A percentile compares a stretch with the other conserved stretches of the same genome.
Evolutionary conservation across 2,329 filamentous ascomycete species (phyloP).

Genomic region (Karstenula rhodostoma): DNA sequence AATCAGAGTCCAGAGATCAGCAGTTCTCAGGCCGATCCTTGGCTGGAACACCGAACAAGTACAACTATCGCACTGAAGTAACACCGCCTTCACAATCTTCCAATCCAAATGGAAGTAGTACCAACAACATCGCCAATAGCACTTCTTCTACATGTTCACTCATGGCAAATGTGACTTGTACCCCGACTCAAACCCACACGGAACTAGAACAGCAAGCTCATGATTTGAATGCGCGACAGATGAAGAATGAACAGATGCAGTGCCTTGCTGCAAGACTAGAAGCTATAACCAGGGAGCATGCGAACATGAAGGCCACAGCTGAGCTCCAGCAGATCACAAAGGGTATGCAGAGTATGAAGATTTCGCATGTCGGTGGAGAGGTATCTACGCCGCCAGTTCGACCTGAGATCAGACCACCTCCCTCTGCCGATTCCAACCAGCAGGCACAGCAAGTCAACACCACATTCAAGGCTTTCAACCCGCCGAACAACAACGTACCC

Average conservation of each 20-base stretch:
- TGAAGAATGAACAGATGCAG: not conserved
- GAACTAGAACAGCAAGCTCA: not conserved
- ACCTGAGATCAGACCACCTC: not conserved
- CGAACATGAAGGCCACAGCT: not conserved
- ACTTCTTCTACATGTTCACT: not conserved
- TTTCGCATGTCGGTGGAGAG: not conserved
- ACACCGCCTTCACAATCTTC: not conserved
- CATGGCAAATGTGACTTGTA: not conserved
- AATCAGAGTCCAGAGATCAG: no score
- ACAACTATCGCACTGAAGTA: no score
- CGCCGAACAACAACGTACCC: not conserved
- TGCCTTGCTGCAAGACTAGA: not conserved
- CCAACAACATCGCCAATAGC: not conserved
- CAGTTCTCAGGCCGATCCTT: no score
- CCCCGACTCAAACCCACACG: not conserved
- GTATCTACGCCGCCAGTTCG: not conserved
- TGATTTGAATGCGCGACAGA: not conserved
- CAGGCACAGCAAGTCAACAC: not conserved
- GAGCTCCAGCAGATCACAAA: slow-evolving; percentile 1
- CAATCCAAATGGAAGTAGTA: not conserved
- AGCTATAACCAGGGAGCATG: not conserved
- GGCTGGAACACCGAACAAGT: no score
- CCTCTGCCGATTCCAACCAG: not conserved
- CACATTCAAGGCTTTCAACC: not conserved
- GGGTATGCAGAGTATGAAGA: not conserved